phyloP scores from a whole-genome alignment of 2,329 filamentous ascomycete genomes.

The Apiospora phragmitis region DNA sequence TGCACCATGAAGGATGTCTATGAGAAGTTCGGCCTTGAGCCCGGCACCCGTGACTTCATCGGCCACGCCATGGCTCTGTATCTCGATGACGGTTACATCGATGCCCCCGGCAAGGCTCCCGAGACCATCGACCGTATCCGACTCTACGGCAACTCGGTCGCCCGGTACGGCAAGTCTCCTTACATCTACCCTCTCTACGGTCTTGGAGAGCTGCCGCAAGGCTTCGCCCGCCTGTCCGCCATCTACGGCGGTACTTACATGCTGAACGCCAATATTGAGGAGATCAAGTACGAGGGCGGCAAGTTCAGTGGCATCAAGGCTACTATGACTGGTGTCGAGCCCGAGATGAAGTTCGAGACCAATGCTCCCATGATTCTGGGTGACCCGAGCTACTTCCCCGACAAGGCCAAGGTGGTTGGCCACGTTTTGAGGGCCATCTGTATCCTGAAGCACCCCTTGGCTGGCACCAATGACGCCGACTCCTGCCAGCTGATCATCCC shows the following conservation, averaged over 20 bases:
- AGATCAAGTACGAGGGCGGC: slow-evolving; percentile 78
- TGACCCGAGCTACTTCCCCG: slow-evolving; percentile 94
- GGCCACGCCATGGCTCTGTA: slow-evolving; percentile 98
- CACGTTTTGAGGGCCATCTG: slow-evolving; percentile 96
- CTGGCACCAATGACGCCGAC: slow-evolving; percentile 85
- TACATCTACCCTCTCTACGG: slow-evolving; percentile 99
- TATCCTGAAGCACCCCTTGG: slow-evolving; percentile 91
- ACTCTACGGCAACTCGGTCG: slow-evolving; percentile 96
- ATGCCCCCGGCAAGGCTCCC: slow-evolving; percentile 68
- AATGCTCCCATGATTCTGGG: slow-evolving; percentile 95
- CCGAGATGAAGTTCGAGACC: slow-evolving; percentile 91
- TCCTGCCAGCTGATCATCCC: slow-evolving; percentile 96
- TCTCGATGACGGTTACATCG: slow-evolving; percentile 85
- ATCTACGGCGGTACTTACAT: slow-evolving; percentile 99
- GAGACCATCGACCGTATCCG: slow-evolving; percentile 91
- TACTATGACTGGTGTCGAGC: slow-evolving; percentile 85
- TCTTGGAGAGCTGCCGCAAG: slow-evolving; percentile 93
- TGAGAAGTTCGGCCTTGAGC: slow-evolving; percentile 94
- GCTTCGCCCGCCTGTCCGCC: slow-evolving; percentile 93
- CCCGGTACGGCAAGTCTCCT: slow-evolving; percentile 95
- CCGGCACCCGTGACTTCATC: slow-evolving; percentile 89
- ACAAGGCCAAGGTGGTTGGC: slow-evolving; percentile 83
- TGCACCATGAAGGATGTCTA: slow-evolving; percentile 98
- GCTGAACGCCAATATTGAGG: slow-evolving; percentile 93
- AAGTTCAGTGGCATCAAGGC: slow-evolving; percentile 97